A percentile compares a stretch with the other conserved stretches of the same genome.
phyloP scores from a whole-genome alignment of 257 asterid genomes.

The Cruciata laevipes region DNA sequence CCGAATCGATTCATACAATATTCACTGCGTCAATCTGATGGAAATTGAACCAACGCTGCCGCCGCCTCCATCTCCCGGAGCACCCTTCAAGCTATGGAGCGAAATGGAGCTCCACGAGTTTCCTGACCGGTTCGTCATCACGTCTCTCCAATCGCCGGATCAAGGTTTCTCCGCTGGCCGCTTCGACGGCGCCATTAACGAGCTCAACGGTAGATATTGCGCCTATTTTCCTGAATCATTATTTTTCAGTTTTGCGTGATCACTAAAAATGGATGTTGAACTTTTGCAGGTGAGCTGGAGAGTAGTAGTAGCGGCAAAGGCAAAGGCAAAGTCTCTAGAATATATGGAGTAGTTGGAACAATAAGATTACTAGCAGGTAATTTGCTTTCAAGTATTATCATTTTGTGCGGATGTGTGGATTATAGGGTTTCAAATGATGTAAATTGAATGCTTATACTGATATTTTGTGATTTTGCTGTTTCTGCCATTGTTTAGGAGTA shows the following conservation, averaged over 20 bases:
- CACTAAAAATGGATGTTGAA: not conserved
- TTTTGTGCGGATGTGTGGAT: too few relatives aligned
- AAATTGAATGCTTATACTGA: not conserved
- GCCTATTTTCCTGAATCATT: not conserved
- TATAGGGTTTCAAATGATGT: not conserved
- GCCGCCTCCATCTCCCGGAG: slow-evolving; percentile 1
- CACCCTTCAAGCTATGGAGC: slow-evolving; percentile 62
- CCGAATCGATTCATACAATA: not conserved
- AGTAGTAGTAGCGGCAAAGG: slow-evolving; percentile 32
- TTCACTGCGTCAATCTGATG: slow-evolving; percentile 24
- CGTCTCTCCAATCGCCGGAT: slow-evolving; percentile 56
- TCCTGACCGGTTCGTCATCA: slow-evolving; percentile 50
- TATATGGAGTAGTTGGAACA: slow-evolving; percentile 89
- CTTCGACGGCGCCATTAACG: slow-evolving; percentile 52
- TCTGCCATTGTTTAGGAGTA: not conserved
- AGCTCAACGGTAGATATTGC: slow-evolving; percentile 35
- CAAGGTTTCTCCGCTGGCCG: slow-evolving; percentile 75
- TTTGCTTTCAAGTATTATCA: slow-evolving; percentile 2
- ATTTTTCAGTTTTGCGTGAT: not conserved
- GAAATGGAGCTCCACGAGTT: slow-evolving; percentile 68
- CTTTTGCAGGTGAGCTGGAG: slow-evolving; percentile 48
- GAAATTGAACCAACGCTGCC: slow-evolving; percentile 30
- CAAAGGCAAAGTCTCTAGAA: slow-evolving; percentile 45
- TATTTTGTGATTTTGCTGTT: not conserved
- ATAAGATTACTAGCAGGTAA: slow-evolving; percentile 91